Base-by-base conservation (phyloP, 2,329 filamentous ascomycete species). In the Pleurostoma richardsiae region DNA sequence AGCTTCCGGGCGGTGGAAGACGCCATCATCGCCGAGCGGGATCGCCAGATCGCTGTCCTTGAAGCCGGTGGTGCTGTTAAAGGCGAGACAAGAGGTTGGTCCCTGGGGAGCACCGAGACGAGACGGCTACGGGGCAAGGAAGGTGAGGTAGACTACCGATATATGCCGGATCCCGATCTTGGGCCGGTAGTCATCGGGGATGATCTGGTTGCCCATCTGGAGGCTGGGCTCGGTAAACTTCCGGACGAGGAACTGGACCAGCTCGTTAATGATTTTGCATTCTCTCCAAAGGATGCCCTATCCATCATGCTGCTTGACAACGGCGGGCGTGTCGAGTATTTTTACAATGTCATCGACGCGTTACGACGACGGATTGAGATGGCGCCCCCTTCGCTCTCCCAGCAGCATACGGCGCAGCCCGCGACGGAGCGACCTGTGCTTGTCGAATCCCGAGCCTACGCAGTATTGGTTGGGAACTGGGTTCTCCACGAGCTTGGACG, bases 131-230 rank as follows among this genome's bases (percentile, higher is more conserved):
- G 94, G 58, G 90, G 90, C 29, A 99, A 99, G 65, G 94, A 97
- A 65, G 94, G 94, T 42, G 92, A 96, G 61, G 90, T 97, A 5
- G 94, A 99, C 65, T 99, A 99, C 66, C 79, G 94, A 39, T 99
- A 99, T 62, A 97, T 99, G 92, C 92, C 94, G 0, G 94, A 99
- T 63, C 89, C 94, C 4, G 94, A 99, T 61, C 75, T 99, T 10
- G 78, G 81, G 0, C 90, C 94, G 2, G 73, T 99, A 2, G 62
- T 90, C 3, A 86, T 99, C 50, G 83, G 83, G 6, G 61, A 75
- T 2, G 83, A 88, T 48, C 73, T 97, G 1, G 71, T 96, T 4
- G 60, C 73, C 4, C 73, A 84, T 52, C 72, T 97, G 10, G 69
- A 66, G 26, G 55, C 66, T 1, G 85, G 76, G 0, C 68, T 96